Conservation (phyloP, 768 basidiomycete species). For the Lactarius psammicola region DNA sequence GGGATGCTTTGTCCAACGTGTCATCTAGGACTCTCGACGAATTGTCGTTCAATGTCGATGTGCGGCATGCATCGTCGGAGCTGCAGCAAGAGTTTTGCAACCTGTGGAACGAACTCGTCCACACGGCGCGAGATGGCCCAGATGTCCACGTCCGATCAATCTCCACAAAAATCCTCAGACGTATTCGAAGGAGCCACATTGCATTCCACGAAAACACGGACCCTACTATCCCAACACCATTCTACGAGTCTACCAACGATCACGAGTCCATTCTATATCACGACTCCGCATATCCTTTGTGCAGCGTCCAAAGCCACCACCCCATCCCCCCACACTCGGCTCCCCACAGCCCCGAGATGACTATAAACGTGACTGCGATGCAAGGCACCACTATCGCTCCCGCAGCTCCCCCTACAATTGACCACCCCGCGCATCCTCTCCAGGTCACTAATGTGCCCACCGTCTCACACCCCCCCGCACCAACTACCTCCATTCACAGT, state of each 20-base stretch:
- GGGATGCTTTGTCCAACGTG: not conserved
- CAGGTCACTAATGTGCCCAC: not conserved
- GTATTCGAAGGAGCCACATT: constrained; percentile 2
- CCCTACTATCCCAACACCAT: not conserved
- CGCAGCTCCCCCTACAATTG: not conserved
- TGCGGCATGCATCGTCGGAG: constrained; percentile 1
- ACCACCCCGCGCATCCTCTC: not conserved
- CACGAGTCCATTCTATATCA: not conserved
- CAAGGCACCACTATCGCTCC: not conserved
- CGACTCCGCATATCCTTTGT: constrained; percentile 11
- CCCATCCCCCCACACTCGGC: not conserved
- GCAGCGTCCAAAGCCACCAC: not conserved
- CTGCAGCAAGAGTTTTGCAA: constrained; percentile 9
- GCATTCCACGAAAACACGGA: constrained; percentile 1
- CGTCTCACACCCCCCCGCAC: not conserved
- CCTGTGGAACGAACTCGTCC: constrained; percentile 14
- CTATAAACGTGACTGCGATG: not conserved
- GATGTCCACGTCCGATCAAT: not conserved
- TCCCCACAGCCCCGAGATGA: not conserved
- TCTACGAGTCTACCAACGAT: not conserved
- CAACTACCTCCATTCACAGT: not conserved
- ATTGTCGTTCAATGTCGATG: not conserved
- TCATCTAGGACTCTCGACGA: constrained; percentile 1
- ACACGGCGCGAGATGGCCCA: not conserved
- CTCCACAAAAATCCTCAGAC: not conserved